These are phyloP conservation scores for Prunus dulcis DNA, from an alignment of 306 rosid species.

Conservation along the genomic window DNA sequence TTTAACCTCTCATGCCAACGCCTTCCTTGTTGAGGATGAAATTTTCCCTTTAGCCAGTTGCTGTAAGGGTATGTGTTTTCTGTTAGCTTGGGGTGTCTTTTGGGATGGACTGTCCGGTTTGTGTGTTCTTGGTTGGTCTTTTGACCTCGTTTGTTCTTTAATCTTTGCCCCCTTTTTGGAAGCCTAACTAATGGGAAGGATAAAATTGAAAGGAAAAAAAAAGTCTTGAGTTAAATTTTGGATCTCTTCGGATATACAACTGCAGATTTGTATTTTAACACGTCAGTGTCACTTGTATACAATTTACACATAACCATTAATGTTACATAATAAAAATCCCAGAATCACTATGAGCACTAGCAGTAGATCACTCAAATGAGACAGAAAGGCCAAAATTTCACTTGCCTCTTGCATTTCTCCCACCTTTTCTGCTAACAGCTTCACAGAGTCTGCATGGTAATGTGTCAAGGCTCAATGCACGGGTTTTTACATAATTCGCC, in stretches of 20 bases:
- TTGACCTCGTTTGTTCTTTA: no score
- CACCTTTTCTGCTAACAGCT: conserved; percentile 73
- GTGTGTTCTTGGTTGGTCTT: no score
- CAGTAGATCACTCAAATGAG: neutral
- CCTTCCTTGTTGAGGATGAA: no score
- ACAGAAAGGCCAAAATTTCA: neutral
- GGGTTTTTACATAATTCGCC: conserved; percentile 68
- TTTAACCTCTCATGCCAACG: no score
- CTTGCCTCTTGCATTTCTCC: conserved; percentile 53
- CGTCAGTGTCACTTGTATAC: conserved; percentile 2
- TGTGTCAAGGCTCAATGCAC: conserved; percentile 82
- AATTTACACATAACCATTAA: conserved; percentile 3
- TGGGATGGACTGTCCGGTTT: no score
- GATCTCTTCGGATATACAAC: neutral
- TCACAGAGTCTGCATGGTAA: conserved; percentile 84
- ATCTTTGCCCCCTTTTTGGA: no score
- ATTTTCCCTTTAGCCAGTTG: no score
- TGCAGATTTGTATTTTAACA: neutral
- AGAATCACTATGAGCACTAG: neutral
- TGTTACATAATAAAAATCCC: neutral
- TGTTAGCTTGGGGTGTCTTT: no score
- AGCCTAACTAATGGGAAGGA: no score
- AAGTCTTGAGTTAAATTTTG: neutral
- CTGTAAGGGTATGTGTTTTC: no score
- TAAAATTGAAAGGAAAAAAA: no score